Percentiles rank a stretch among this genome's conserved stretches.
These are phyloP conservation scores for Rhizomucor pusillus DNA, from an alignment of 371 early-diverging fungal genomes.

Conservation along the genomic window DNA sequence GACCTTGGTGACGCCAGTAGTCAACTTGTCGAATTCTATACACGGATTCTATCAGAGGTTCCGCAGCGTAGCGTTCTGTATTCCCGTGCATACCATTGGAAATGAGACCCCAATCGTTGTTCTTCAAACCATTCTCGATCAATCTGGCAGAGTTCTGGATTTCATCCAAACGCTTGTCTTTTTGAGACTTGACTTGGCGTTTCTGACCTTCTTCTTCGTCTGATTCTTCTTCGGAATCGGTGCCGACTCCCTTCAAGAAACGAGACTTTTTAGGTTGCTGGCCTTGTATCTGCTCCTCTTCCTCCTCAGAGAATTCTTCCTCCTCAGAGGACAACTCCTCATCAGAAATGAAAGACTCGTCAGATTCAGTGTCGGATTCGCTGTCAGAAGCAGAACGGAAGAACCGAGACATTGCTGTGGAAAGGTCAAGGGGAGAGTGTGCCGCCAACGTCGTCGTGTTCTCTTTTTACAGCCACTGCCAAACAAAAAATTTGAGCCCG, in stretches of 20 bases:
- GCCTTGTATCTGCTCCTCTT: conserved; percentile 38
- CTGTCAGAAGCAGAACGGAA: conserved; percentile 61
- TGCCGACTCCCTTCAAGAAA: conserved; percentile 43
- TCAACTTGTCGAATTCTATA: conserved; percentile 86
- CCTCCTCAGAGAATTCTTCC: conserved; percentile 39
- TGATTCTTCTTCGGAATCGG: conserved; percentile 57
- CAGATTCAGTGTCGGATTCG: conserved; percentile 54
- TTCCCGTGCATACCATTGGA: conserved; percentile 60
- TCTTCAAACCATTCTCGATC: conserved; percentile 78
- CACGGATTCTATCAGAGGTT: conserved; percentile 2
- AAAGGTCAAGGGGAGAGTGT: no score
- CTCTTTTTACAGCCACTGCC: no score
- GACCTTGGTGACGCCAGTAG: conserved; percentile 71
- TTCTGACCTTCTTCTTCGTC: conserved; percentile 72
- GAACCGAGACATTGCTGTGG: conserved; percentile 48
- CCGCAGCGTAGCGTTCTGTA: neutral
- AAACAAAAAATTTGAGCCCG: no score
- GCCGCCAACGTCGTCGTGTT: no score
- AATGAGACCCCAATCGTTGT: conserved; percentile 87
- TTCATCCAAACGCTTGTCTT: conserved; percentile 83
- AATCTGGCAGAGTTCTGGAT: conserved; percentile 60
- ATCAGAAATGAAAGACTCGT: conserved; percentile 57
- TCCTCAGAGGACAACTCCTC: conserved; percentile 51
- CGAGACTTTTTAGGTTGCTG: conserved; percentile 35
- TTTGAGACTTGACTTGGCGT: conserved; percentile 77